Evolutionary conservation across 208 protist genomes (phyloP).

Genomic region (Trypanosomatidae sp.): DNA sequence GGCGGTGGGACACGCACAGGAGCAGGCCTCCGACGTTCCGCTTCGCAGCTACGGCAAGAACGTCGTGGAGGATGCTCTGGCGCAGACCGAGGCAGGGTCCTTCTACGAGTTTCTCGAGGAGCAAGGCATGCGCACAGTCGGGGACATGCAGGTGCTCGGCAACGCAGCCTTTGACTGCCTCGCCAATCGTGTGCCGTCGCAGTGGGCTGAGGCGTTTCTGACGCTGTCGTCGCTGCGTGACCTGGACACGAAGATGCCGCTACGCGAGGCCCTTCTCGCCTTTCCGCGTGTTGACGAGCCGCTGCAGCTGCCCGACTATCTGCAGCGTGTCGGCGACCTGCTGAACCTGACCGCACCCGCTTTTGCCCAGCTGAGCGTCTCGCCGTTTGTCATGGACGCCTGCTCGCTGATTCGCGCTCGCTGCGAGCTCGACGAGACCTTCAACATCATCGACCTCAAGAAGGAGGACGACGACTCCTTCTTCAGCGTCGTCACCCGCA

Average conservation of each 20-base stretch:
- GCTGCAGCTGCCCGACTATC: conserved; percentile 31
- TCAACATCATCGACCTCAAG: conserved; percentile 59
- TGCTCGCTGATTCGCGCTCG: conserved; percentile 73
- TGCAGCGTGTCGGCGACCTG: conserved; percentile 57
- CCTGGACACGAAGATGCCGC: conserved; percentile 48
- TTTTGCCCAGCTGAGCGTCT: conserved; percentile 44
- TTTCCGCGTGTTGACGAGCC: conserved; percentile 57
- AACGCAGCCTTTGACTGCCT: conserved; percentile 68
- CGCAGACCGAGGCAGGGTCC: conserved; percentile 11
- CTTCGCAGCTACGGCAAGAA: conserved; percentile 21
- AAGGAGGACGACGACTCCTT: conserved; percentile 58
- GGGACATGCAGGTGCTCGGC: conserved; percentile 81
- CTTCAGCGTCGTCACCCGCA: conserved; percentile 37
- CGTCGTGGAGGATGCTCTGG: conserved; percentile 12
- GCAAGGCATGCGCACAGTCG: conserved; percentile 60
- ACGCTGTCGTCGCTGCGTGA: conserved; percentile 55
- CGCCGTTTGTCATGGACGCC: conserved; percentile 58
- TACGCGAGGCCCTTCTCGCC: conserved; percentile 47
- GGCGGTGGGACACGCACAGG: conserved; percentile 25
- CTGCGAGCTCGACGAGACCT: conserved; percentile 57
- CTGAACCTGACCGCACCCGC: conserved; percentile 41
- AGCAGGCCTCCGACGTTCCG: conserved; percentile 17
- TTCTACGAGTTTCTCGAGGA: conserved; percentile 65
- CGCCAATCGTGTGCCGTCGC: conserved; percentile 29
- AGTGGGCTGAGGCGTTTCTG: conserved; percentile 55